phyloP scores from a whole-genome alignment of 2,329 filamentous ascomycete species.

The Hymenoscyphus scutula region DNA sequence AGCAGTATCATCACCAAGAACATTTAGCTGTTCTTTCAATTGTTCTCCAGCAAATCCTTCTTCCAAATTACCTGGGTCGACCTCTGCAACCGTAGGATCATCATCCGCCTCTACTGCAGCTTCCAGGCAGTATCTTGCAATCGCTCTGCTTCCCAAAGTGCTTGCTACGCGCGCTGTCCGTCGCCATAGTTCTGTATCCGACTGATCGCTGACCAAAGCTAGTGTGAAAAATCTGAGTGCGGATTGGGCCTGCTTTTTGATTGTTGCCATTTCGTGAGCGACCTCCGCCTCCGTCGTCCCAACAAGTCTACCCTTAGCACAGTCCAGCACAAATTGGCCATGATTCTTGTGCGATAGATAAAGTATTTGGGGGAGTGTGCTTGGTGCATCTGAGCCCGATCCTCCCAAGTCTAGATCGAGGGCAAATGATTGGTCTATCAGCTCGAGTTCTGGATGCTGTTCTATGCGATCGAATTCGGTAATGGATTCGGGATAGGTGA shows the following conservation, averaged over 20 bases:
- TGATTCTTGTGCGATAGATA: conserved; percentile 96
- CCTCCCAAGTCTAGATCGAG: conserved; percentile 54
- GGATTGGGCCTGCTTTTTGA: conserved; percentile 35
- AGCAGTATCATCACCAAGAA: conserved; percentile 55
- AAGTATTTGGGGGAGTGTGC: conserved; percentile 81
- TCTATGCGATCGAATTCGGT: conserved; percentile 79
- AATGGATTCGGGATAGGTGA: conserved; percentile 81
- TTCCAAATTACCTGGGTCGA: conserved; percentile 60
- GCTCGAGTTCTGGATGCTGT: conserved; percentile 48
- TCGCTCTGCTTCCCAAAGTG: conserved; percentile 54
- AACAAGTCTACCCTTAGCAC: conserved; percentile 53
- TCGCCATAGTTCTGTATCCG: conserved; percentile 66
- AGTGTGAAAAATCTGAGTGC: conserved; percentile 56
- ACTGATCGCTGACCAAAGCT: conserved; percentile 63
- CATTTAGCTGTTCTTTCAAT: conserved; percentile 52
- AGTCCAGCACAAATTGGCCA: conserved; percentile 86
- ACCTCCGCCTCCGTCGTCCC: conserved; percentile 35
- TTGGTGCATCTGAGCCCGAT: conserved; percentile 70
- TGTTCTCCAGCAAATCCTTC: conserved; percentile 63
- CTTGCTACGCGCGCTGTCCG: conserved; percentile 56
- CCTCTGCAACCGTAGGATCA: conserved; percentile 60
- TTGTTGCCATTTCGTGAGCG: conserved; percentile 40
- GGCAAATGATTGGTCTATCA: conserved; percentile 48
- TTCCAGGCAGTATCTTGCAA: conserved; percentile 62
- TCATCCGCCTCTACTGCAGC: conserved; percentile 66